Evolutionary conservation across 2,329 filamentous ascomycete species (phyloP).

Genomic region (Parascedosporium putredinis): DNA sequence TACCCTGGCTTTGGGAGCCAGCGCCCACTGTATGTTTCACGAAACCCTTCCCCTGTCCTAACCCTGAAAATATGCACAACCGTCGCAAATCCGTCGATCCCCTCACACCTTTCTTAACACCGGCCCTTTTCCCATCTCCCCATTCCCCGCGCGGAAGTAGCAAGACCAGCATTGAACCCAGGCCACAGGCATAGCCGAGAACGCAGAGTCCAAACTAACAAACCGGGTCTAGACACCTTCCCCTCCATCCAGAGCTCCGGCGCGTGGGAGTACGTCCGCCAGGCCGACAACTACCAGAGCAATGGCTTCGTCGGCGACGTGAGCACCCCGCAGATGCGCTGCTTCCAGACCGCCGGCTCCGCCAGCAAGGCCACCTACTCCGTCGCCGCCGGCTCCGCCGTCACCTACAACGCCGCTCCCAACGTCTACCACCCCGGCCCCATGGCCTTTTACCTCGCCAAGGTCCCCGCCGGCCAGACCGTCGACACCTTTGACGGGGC

Average conservation of each 20-base stretch:
- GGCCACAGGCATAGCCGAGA: too few species aligned
- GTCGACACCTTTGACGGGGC: slow-evolving; percentile 22
- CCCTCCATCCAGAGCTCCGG: slow-evolving; percentile 10
- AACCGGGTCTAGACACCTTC: too few species aligned
- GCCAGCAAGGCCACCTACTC: slow-evolving; percentile 11
- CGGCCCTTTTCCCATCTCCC: neutral
- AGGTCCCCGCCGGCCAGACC: slow-evolving; percentile 22
- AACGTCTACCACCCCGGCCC: slow-evolving; percentile 28
- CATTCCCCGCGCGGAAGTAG: too few species aligned
- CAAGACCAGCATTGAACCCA: too few species aligned
- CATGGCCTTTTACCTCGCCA: slow-evolving; percentile 25
- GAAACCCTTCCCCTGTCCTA: too few species aligned
- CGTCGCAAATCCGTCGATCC: neutral
- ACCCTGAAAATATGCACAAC: too few species aligned
- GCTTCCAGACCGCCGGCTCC: slow-evolving; percentile 14
- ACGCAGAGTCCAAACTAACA: too few species aligned
- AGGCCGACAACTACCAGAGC: slow-evolving; percentile 15
- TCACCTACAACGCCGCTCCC: slow-evolving; percentile 27
- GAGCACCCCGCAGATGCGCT: slow-evolving; percentile 18
- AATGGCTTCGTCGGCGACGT: slow-evolving; percentile 18
- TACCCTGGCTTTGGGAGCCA: slow-evolving; percentile 6
- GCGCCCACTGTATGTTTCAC: slow-evolving; percentile 8
- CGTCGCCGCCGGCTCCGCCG: slow-evolving; percentile 25
- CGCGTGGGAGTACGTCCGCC: slow-evolving; percentile 15
- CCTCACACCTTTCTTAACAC: too few species aligned